Evolutionary conservation across 2,329 filamentous ascomycete genomes (phyloP), one percentile per base, ranked within the genome.

Genomic region (Pseudogymnoascus destructans): DNA sequence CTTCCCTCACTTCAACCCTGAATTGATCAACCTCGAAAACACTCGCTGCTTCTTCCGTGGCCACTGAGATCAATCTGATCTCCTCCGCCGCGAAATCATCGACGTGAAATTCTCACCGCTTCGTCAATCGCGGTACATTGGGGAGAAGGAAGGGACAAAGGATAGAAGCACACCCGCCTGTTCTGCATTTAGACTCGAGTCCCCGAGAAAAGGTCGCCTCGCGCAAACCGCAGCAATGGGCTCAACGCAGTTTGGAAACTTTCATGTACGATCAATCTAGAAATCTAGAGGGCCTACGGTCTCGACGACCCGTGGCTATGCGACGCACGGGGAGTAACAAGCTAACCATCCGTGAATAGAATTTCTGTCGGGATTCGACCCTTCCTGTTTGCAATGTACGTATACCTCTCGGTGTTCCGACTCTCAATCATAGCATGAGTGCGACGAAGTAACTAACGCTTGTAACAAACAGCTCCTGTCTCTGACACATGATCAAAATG

Each of bases 301-400:
- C 25, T 57, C 33, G 17, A 35, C 38, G 35, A 55, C 30, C 30
- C 49, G 23, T 46, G 38, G 30, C 55, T 55, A 17, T 52, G 42
- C 42, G 42, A 52, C 42, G 15, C 23, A 23, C n/a, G 17, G n/a
- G 23, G 23, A 52, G 17, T 30, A 52, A 56, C 56, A 33, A 11
- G 33, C 54, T 42, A 57, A 58, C 17, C 57, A 61, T 64, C 64
- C 61, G 40, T 57, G 54, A 60, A 68, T 68, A 92, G 87, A 75
- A 86, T 69, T 91, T 93, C 71, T 93, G 88, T 78, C 85, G 81
- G 70, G 87, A 91, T 74, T 87, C 87, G 66, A 91, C 87, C 59
- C 77, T 92, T 66, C 87, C 88, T 58, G 77, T 92, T 66, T 93
- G 87, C 77, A 92, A 92, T 79, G 87, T 91, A 79, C 67, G 85